These are phyloP conservation scores for Elsinoe fawcettii DNA, from an alignment of 2,329 filamentous ascomycete species.

Conservation along the genomic window DNA sequence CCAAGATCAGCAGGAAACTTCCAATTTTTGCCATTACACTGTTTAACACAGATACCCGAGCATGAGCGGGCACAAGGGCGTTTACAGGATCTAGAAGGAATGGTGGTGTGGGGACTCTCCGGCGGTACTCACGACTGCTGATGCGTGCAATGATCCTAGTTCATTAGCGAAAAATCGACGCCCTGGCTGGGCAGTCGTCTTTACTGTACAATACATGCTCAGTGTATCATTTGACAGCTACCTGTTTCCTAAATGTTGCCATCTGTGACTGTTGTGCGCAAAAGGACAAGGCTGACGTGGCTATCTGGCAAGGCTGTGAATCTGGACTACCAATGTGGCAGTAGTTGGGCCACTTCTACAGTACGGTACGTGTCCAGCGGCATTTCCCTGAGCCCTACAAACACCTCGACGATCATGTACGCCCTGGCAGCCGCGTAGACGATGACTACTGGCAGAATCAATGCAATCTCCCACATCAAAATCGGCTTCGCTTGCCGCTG, in stretches of 20 bases:
- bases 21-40: not conserved
- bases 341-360: constrained; percentile 1
- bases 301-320: not conserved
- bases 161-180: constrained; percentile 8
- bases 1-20: not conserved
- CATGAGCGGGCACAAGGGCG: constrained; percentile 7
- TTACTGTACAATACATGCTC: constrained; percentile 9
- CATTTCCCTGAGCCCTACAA: not conserved
- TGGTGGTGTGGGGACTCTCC: not conserved
- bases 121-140: not conserved
- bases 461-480: not conserved
- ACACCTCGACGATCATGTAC: not conserved
- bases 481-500: not conserved
- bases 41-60: not conserved
- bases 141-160: not conserved
- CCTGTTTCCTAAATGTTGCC: not conserved
- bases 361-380: not conserved
- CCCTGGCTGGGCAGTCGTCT: not conserved
- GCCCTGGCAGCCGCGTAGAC: not conserved
- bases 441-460: not conserved
- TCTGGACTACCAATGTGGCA: not conserved
- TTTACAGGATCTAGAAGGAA: constrained; percentile 4
- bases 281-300: not conserved
- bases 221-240: constrained; percentile 8
- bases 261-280: too few relatives aligned